A percentile compares a stretch with the other conserved stretches of the same genome.
These are phyloP conservation scores for Cercospora zeina DNA, from an alignment of 2,329 filamentous ascomycete species.

Conservation along the genomic window DNA sequence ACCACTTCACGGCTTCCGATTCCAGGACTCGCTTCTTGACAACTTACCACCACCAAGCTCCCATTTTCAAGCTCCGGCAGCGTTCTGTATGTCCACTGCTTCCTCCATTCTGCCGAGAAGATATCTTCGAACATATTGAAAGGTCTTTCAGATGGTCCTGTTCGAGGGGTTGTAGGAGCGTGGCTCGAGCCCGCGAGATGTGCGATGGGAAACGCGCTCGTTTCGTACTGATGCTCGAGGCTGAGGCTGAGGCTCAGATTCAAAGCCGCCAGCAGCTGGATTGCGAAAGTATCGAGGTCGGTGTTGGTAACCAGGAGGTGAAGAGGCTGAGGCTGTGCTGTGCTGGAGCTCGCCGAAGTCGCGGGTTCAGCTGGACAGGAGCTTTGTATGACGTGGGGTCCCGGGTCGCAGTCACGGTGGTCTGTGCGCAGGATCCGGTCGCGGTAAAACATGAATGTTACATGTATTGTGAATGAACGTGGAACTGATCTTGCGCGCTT, in stretches of 20 bases:
- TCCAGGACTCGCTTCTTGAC: background rate
- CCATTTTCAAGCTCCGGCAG: background rate
- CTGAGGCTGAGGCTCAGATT: background rate
- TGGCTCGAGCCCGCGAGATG: conserved; percentile 1
- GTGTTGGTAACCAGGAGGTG: background rate
- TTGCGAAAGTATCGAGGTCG: background rate
- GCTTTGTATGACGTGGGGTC: background rate
- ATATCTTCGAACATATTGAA: background rate
- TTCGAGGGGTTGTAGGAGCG: background rate
- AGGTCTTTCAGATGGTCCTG: background rate
- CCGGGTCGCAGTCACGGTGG: too few relatives aligned
- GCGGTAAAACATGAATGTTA: too few relatives aligned
- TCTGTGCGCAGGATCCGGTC: too few relatives aligned
- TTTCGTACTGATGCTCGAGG: background rate
- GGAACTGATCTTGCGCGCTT: too few relatives aligned
- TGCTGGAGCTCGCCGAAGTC: background rate
- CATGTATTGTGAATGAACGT: too few relatives aligned
- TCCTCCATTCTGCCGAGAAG: conserved; percentile 1
- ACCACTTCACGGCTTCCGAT: too few relatives aligned
- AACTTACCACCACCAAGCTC: background rate
- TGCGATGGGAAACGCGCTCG: background rate
- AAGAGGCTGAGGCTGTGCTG: background rate
- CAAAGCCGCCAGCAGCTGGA: background rate
- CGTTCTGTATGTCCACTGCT: conserved; percentile 5
- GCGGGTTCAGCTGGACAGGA: background rate